Base-by-base conservation (phyloP, 345 rosid species). In the Populus simonii region DNA sequence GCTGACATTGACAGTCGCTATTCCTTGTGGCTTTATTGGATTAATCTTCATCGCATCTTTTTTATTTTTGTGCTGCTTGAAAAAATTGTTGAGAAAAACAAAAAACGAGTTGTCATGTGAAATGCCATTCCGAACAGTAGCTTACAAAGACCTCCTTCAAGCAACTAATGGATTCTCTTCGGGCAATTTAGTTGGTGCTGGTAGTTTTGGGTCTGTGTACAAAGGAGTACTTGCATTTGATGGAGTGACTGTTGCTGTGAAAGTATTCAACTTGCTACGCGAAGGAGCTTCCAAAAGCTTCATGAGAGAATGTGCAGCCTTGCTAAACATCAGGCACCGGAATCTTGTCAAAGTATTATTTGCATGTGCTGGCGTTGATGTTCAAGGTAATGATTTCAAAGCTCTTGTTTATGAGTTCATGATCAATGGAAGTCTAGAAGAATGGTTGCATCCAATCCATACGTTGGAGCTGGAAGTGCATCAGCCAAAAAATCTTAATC, bases 121-220 rank as follows among this genome's bases (percentile, higher is more conserved):
- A 8, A 5, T 9, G 22, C 39, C 11, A 7, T 43, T 39, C 22
- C 8, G 25, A 51, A 73, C 7, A 13, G 45, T 75, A 9, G 43
- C 71, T 18, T 75, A 45, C 61, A 23, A 47, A 18, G 22, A 13
- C 29, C 71, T 74, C 6, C 23, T 17, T 17, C 20, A 31, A 17
- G 78, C 78, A 7, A 74, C 68, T 11, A 15, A 39, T 41, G 68
- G 76, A 2, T 74, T 74, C 68, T 61, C 69, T 7, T 23, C 68
- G 0, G 4, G 36, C 23, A 74, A 61, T 74, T 36, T 74, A 9
- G 23, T 74, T 12, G 69, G 76, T 13, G 10, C 4, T 0, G 69
- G 41, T 38, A 38, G 41, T 38, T 38, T 38, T 7, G 41, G 41
- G 3, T 25, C 49, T 8, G 61, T 75, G 8, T 75, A 65, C 8